Base-by-base conservation (phyloP, 192 early-diverging fungal species). In the Phlyctochytrium bullatum region DNA sequence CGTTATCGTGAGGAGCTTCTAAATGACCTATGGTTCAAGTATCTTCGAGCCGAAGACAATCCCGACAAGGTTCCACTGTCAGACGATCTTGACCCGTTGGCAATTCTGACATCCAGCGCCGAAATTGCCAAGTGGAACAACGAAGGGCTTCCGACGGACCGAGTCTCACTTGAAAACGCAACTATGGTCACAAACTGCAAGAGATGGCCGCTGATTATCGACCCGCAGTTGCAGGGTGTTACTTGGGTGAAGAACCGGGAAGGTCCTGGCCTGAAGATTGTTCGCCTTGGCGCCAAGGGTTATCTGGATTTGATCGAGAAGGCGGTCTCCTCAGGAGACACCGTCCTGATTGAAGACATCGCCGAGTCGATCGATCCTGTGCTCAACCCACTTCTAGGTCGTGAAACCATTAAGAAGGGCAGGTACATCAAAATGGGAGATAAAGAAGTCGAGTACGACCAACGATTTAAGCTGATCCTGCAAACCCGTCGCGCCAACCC, bases 381-480 rank as follows among this genome's bases (percentile, higher is more conserved):
- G n/a, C 69, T 88, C 2, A 85, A 88, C 60, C 82, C 83, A 10
- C 52, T 88, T 2, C 75, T 88, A 27, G 84, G 86, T 74, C 78
- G 84, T 20, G 83, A 87, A 72, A 86, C 84, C 17, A 88, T 88
- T 69, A 87, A 87, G 59, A 87, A 87, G 61, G 86, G 86, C 1
- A 63, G 73, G 58, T 86, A 84, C 66, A 85, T 88, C 61, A 87
- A 87, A 34, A 86, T 88, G 80, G 86, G 86, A 36, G 86, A 88
- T 74, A 88, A 88, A 60, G 86, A 88, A 78, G 84, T 88, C 23
- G 86, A 88, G 61, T 88, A 88, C 66, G 83, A 88, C 58, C 84
- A 78, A 2, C 58, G 73, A 3, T 88, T 88, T 75, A 82, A 83
- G 35, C 69, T 88, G 61, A 87, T 88, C 59, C 71, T 88, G n/a